Evolutionary conservation across 225 moss, liverwort and hornwort genomes (phyloP).

Genomic region (Marchantia polymorpha): DNA sequence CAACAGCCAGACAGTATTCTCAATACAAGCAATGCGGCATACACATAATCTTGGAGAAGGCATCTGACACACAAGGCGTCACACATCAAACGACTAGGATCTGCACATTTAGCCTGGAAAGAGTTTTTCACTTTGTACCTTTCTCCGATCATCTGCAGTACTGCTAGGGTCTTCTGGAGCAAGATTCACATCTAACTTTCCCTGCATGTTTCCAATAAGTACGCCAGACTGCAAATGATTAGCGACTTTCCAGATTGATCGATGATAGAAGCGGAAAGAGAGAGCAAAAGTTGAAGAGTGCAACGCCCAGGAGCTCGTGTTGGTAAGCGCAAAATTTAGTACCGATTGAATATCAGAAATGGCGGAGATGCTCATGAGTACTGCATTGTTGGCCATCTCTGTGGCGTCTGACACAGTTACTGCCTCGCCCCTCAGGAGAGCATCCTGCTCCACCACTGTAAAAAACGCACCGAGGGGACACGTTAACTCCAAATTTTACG

Average conservation of each 20-base stretch:
- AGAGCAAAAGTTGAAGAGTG: background rate
- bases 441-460: slow-evolving; percentile 60
- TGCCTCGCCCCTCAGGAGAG: slow-evolving; percentile 39
- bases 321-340: background rate
- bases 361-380: slow-evolving; percentile 46
- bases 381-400: slow-evolving; percentile 47
- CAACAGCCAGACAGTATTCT: background rate
- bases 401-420: slow-evolving; percentile 57
- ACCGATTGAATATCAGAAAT: slow-evolving; percentile 42
- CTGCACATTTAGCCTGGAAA: background rate
- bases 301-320: background rate
- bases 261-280: background rate
- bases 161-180: background rate
- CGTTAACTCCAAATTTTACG: background rate
- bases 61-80: background rate
- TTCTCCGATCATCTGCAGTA: background rate
- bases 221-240: background rate
- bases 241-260: background rate
- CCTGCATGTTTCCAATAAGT: slow-evolving; percentile 15
- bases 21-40: too few species aligned
- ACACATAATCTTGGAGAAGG: too few species aligned
- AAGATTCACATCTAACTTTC: background rate
- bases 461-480: background rate
- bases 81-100: background rate
- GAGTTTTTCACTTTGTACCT: background rate